Conservation (phyloP, 208 protist species). For the Leishmania tarentolae region DNA sequence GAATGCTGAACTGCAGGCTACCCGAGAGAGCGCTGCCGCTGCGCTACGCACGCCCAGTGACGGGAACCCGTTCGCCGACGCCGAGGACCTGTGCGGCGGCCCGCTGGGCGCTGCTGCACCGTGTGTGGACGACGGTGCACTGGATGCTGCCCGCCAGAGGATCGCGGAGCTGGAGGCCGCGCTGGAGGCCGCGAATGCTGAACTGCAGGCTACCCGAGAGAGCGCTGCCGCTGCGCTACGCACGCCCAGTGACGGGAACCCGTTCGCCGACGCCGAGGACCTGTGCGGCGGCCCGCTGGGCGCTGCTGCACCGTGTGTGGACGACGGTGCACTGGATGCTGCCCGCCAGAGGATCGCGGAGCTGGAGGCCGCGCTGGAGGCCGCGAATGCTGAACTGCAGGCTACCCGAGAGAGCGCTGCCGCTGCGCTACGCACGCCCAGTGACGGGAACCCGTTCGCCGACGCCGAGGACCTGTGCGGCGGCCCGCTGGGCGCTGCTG, state of each 20-base stretch:
- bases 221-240: background rate
- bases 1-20: background rate
- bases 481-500: too few relatives aligned
- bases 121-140: constrained; percentile 11
- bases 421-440: background rate
- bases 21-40: background rate
- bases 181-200: too few relatives aligned
- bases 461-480: too few relatives aligned
- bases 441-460: constrained; percentile 18
- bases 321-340: constrained; percentile 12
- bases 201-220: background rate
- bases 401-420: background rate
- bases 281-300: too few relatives aligned
- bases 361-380: constrained; percentile 22
- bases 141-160: constrained; percentile 14
- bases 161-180: constrained; percentile 23
- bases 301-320: too few relatives aligned
- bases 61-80: constrained; percentile 22
- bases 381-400: background rate
- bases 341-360: constrained; percentile 14
- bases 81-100: too few relatives aligned
- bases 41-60: background rate
- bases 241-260: background rate
- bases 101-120: too few relatives aligned
- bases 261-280: constrained; percentile 18